Conservation (phyloP, 2,329 filamentous ascomycete genomes). For the Alternaria brassicae region DNA sequence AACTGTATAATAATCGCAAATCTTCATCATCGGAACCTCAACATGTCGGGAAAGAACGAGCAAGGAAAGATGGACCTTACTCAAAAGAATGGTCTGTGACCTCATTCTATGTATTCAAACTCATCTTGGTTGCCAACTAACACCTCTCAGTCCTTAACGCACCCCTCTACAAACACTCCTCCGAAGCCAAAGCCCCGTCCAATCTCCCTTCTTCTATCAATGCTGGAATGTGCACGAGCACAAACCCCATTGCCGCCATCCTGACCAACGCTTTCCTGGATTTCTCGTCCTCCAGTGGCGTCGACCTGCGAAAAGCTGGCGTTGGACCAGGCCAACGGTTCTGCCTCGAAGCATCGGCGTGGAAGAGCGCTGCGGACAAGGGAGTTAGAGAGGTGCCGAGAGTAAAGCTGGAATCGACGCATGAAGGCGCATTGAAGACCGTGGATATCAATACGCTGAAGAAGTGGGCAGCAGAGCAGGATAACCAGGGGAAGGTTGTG, state of each 20-base stretch:
- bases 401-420: constrained; percentile 60
- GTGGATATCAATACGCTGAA: constrained; percentile 57
- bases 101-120: neutral
- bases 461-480: constrained; percentile 54
- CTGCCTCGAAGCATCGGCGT: constrained; percentile 64
- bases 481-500: constrained; percentile 25
- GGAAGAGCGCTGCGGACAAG: constrained; percentile 56
- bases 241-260: constrained; percentile 58
- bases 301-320: constrained; percentile 62
- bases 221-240: constrained; percentile 28
- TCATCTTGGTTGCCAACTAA: neutral
- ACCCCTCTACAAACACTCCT: constrained; percentile 35
- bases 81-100: constrained; percentile 35
- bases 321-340: constrained; percentile 64
- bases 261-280: constrained; percentile 67
- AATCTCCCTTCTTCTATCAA: constrained; percentile 14
- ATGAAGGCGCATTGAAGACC: constrained; percentile 57
- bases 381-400: constrained; percentile 41
- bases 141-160: constrained; percentile 28
- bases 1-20: neutral
- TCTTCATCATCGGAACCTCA: constrained; percentile 10
- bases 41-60: constrained; percentile 30
- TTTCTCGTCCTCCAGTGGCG: constrained; percentile 63
- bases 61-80: constrained; percentile 36
- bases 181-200: constrained; percentile 2